Evolutionary conservation across 2,329 filamentous ascomycete genomes (phyloP), one percentile per base, ranked within the genome.

Genomic region (Alternaria sp.): DNA sequence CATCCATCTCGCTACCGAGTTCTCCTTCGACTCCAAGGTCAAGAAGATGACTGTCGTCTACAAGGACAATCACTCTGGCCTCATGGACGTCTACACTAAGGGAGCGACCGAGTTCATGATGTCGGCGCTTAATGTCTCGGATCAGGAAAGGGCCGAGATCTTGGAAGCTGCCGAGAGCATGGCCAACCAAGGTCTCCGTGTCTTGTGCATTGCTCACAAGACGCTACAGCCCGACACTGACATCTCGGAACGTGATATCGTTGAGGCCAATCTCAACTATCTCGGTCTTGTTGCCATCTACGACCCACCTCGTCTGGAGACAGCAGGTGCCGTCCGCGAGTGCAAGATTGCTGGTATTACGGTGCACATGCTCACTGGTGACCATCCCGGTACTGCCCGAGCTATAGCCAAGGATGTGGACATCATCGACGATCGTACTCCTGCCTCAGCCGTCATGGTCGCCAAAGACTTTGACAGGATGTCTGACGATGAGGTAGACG

Each of bases 261-360:
- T 95, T 14, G 93, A 96, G 75, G 82, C 83, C 37, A 84, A 87
- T 28, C 87, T 97, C 30, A 86, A 85, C 4, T 92, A 96, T 65
- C 87, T 92, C 14, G 94, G 94, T n/a, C 86, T 97, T 10, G 90
- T 92, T 53, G 93, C 93, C 60, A 90, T 97, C 66, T 95, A 96
- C 75, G 93, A 97, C 70, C 93, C 93, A 4, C 93, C 93, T 59
- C 92, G 93, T 2, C 87, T 89, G 3, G 93, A 96, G 81, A 94
- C 93, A 0, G 91, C 90, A 21, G 86, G 76, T 37, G 82, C 82
- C 15, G 83, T 84, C 51, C 76, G 76, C 25, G 78, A 81, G 59
- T 84, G 82, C 37, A 81, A 83, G 61, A 72, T 78, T 44, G 82
- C 82, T 45, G 82, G 82, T n/a, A 84, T 84, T 49, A 82, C 79